Evolutionary conservation across 2,329 filamentous ascomycete genomes (phyloP).

Genomic region (Microcyclospora tardicrescens): DNA sequence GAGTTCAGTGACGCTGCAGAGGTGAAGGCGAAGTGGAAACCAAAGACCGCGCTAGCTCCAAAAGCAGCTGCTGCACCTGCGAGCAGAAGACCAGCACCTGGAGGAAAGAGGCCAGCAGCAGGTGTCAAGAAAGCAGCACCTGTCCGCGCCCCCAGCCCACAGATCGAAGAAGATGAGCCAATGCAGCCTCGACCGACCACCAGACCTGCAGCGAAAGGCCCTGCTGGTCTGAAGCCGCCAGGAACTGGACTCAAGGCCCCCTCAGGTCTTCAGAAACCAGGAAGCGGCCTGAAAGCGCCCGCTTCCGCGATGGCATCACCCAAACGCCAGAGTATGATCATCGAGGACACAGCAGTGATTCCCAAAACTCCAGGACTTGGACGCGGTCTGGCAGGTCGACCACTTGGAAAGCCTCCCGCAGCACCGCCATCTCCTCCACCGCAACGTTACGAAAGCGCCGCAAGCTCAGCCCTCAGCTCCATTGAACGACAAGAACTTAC

Average conservation of each 20-base stretch:
- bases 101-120: constrained; percentile 30
- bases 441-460: constrained; percentile 28
- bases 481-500: constrained; percentile 89
- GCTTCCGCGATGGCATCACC: constrained; percentile 14
- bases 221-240: constrained; percentile 28
- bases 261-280: constrained; percentile 31
- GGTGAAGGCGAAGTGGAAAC: constrained; percentile 83
- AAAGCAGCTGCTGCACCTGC: constrained; percentile 41
- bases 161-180: constrained; percentile 37
- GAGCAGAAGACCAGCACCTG: constrained; percentile 40
- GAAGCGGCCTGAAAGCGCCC: constrained; percentile 24
- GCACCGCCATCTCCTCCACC: constrained; percentile 38
- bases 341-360: constrained; percentile 23
- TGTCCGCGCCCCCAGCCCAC: constrained; percentile 24
- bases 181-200: constrained; percentile 47
- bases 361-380: constrained; percentile 35
- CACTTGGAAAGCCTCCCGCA: constrained; percentile 58
- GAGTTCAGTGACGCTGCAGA: constrained; percentile 75
- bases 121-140: constrained; percentile 31
- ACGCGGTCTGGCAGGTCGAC: constrained; percentile 69
- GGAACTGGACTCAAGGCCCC: constrained; percentile 23
- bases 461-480: constrained; percentile 52
- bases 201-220: constrained; percentile 33
- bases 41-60: constrained; percentile 59
- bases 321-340: constrained; percentile 16